Conservation (phyloP, 257 asterid genomes). For the Voacanga thouarsii region DNA sequence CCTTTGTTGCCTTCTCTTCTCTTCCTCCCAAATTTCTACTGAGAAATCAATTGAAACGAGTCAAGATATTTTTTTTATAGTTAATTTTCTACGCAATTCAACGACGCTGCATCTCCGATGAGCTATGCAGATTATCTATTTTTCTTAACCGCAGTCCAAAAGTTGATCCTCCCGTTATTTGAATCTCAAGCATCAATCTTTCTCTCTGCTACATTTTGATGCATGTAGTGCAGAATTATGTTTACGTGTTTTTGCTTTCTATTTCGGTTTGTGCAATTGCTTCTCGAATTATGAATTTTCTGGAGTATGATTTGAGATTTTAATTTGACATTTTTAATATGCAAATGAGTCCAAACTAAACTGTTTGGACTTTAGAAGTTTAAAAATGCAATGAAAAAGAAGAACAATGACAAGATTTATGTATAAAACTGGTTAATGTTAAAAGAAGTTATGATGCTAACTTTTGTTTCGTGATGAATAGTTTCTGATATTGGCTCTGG, state of each 20-base stretch:
- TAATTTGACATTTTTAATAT: neutral
- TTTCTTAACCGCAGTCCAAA: conserved; percentile 34
- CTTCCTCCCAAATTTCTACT: too few species aligned
- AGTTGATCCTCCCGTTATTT: conserved; percentile 38
- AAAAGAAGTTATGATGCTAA: conserved; percentile 3
- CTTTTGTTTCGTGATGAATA: conserved; percentile 31
- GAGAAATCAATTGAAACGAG: too few species aligned
- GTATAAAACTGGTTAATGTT: conserved; percentile 1
- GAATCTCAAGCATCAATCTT: conserved; percentile 56
- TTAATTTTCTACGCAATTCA: conserved; percentile 66
- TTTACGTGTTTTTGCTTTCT: neutral
- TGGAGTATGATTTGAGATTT: neutral
- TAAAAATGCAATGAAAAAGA: neutral
- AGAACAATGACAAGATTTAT: neutral
- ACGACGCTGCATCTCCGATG: conserved; percentile 69
- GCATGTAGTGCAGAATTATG: neutral
- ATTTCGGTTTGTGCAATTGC: neutral
- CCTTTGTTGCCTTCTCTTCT: too few species aligned
- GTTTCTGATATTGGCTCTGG: conserved; percentile 85
- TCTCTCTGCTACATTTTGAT: neutral
- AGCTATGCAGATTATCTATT: conserved; percentile 70
- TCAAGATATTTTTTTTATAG: conserved; percentile 40
- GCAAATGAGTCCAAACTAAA: neutral
- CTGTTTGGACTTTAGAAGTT: neutral
- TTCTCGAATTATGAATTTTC: neutral